Evolutionary conservation across 345 rosid genomes (phyloP).

Genomic region (Camelina neglecta): DNA sequence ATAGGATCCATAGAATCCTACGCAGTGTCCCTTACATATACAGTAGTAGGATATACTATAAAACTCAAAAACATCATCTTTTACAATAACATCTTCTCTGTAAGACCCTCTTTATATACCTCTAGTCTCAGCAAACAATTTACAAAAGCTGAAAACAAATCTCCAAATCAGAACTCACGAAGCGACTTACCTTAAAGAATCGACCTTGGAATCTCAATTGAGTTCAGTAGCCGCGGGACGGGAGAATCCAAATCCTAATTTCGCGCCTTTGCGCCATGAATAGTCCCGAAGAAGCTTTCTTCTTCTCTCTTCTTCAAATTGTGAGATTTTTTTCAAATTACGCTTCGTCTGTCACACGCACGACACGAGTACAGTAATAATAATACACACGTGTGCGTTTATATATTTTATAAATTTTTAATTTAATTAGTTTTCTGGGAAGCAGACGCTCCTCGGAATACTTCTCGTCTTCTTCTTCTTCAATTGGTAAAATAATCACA

Average conservation of each 20-base stretch:
- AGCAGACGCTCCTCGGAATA: constrained; percentile 21
- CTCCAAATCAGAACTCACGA: constrained; percentile 7
- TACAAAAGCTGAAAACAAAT: background rate
- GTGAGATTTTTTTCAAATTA: constrained; percentile 21
- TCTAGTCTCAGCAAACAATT: background rate
- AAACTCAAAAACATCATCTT: constrained; percentile 12
- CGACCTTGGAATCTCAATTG: constrained; percentile 8
- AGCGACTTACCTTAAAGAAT: constrained; percentile 3
- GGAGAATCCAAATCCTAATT: constrained; percentile 15
- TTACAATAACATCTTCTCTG: constrained; percentile 4
- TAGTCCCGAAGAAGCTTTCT: background rate
- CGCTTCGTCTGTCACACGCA: constrained; percentile 5
- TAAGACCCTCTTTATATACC: background rate
- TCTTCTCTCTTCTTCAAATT: background rate
- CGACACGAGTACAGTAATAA: constrained; percentile 9
- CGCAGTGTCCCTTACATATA: background rate
- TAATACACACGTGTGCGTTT: background rate
- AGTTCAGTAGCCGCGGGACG: background rate
- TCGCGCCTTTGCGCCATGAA: constrained; percentile 34
- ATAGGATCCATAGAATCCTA: constrained; percentile 20
- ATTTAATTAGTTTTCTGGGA: constrained; percentile 12
- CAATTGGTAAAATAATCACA: background rate
- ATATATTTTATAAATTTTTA: background rate
- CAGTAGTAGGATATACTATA: no score
- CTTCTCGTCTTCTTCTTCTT: background rate